Conservation (phyloP, 2,329 filamentous ascomycete species). For the Pyrenophora teres region DNA sequence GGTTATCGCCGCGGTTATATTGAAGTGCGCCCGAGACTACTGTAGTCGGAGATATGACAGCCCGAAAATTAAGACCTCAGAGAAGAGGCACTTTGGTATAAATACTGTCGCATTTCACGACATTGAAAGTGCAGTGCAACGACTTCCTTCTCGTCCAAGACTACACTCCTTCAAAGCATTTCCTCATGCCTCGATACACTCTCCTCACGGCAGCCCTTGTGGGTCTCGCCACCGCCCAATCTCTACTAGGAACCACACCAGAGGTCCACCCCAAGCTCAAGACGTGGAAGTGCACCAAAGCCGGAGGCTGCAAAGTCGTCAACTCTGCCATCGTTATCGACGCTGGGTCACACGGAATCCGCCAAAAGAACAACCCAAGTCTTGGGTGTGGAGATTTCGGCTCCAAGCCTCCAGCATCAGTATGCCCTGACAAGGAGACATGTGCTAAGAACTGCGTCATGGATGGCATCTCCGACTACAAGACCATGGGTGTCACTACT, state of each 20-base stretch:
- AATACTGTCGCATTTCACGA: too few species aligned
- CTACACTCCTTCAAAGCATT: too few species aligned
- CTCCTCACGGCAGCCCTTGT: conserved; percentile 34
- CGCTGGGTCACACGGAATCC: conserved; percentile 51
- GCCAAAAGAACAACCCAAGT: conserved; percentile 45
- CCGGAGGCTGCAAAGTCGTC: conserved; percentile 54
- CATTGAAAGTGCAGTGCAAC: too few species aligned
- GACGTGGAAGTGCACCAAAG: conserved; percentile 59
- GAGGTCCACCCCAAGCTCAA: conserved; percentile 59
- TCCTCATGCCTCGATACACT: conserved; percentile 30
- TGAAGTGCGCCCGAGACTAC: too few species aligned
- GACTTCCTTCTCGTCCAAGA: too few species aligned
- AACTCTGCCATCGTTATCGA: conserved; percentile 59
- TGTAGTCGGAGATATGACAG: too few species aligned
- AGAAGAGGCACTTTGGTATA: too few species aligned
- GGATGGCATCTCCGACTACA: conserved; percentile 60
- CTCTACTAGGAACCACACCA: conserved; percentile 34
- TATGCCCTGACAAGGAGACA: conserved; percentile 55
- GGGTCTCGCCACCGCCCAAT: conserved; percentile 37
- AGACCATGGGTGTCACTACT: conserved; percentile 59
- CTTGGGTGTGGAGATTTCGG: conserved; percentile 43
- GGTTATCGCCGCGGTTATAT: too few species aligned
- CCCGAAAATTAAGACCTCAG: too few species aligned
- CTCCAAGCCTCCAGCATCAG: conserved; percentile 45
- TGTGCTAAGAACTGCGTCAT: conserved; percentile 63